Base-by-base conservation (phyloP, 495 filamentous ascomycete species). In the Baudoinia panamericana region DNA sequence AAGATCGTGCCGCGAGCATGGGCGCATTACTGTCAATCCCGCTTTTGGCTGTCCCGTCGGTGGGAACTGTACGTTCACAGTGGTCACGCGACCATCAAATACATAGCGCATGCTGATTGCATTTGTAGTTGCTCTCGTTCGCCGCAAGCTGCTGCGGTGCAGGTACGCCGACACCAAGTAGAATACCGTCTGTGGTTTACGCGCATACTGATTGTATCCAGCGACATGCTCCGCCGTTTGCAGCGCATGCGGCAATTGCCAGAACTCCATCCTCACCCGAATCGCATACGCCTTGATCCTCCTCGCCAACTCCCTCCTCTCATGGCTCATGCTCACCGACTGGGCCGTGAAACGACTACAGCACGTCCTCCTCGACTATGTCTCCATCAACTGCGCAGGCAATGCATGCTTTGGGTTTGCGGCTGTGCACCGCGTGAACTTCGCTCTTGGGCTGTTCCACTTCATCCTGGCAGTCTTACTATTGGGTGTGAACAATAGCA, bases 301-400 rank as follows among this genome's bases (percentile, higher is more conserved):
- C 39, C 73, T 96, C 47, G 61, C 94, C 64, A 96, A 97, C 72
- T 93, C 86, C 32, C 93, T 95, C 46, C 58, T 93, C 32, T 88
- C 92, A 21, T 97, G 90, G 90, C 82, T 97, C 24, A 93, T 96
- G 86, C 87, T 96, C 70, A 96, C 90, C 7, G 84, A 85, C 45
- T 97, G 92, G 90, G 90, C 90, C 12, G 78, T 95, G 59, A 86
- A 93, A 53, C 95, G 95, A 56, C 67, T 97, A 8, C 77, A 94
- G 56, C 73, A 88, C 48, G 61, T 96, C 33, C 88, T 85, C 21
- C 67, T 97, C 35, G 85, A 96, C 63, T 95, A 95, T 56, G 85
- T 97, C 63, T 81, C 81, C 51, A 90, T 97, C 52, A 76, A 72
- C 50, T 97, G 90, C 56, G 76, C 82, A 26, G 84, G 84, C 15